phyloP scores from a whole-genome alignment of 352 stramenopile genomes.

The Pythium apleroticum region DNA sequence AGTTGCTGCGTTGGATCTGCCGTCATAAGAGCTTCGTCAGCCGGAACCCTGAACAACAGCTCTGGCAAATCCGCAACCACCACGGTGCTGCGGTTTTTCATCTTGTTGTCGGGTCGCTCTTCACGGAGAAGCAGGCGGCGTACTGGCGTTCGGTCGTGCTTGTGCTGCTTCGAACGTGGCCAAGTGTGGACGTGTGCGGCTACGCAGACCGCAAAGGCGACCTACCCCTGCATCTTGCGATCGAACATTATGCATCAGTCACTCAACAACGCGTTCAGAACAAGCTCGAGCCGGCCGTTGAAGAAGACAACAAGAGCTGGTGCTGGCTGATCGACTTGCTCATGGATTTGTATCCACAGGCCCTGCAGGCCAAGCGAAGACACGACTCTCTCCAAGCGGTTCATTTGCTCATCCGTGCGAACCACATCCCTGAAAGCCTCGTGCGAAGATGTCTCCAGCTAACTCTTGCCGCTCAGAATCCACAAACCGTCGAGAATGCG shows the following conservation, averaged over 20 bases:
- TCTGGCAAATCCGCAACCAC: conserved; percentile 31
- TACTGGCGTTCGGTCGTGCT: conserved; percentile 41
- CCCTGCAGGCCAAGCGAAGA: conserved; percentile 12
- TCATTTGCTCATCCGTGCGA: conserved; percentile 15
- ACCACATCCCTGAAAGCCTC: conserved; percentile 5
- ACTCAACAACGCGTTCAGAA: conserved; percentile 4
- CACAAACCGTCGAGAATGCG: conserved; percentile 19
- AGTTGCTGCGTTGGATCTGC: conserved; percentile 43
- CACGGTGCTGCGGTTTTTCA: conserved; percentile 49
- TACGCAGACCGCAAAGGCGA: conserved; percentile 42
- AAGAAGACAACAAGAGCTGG: conserved; percentile 11
- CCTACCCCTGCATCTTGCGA: conserved; percentile 51
- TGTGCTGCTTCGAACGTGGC: conserved; percentile 42
- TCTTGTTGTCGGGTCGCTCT: conserved; percentile 35
- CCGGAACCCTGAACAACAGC: background rate
- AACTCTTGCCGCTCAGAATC: conserved; percentile 6
- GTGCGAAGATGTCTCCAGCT: conserved; percentile 11
- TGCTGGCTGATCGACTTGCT: conserved; percentile 21
- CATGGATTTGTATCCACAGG: conserved; percentile 4
- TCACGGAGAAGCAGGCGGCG: conserved; percentile 11
- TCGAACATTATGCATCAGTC: conserved; percentile 32
- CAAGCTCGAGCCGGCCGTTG: background rate
- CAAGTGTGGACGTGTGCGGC: conserved; percentile 29
- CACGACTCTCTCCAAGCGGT: conserved; percentile 20
- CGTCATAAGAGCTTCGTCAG: conserved; percentile 5